Conservation (phyloP, 345 rosid genomes). For the Reutealis trisperma region DNA sequence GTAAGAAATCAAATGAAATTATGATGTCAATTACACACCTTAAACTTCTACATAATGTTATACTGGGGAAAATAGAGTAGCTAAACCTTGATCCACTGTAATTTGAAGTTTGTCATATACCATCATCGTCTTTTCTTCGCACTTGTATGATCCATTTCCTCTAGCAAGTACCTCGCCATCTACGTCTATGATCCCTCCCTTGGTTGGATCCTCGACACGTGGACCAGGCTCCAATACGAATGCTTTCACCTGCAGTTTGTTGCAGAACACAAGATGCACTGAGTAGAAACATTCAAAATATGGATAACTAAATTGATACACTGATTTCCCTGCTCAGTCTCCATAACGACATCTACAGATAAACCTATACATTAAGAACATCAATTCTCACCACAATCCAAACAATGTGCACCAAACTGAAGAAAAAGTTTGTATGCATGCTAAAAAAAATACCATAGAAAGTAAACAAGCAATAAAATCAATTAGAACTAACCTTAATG, state of each 20-base stretch:
- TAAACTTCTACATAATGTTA: not conserved
- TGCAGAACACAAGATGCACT: not conserved
- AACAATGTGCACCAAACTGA: not conserved
- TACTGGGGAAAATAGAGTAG: slow-evolving; percentile 71
- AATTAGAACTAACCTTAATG: slow-evolving; percentile 57
- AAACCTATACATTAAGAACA: not conserved
- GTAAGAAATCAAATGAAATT: not conserved
- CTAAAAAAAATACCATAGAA: no score
- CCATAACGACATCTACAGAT: not conserved
- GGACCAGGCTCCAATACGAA: slow-evolving; percentile 80
- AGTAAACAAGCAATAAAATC: not conserved
- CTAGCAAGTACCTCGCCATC: slow-evolving; percentile 94
- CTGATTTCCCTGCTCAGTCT: not conserved
- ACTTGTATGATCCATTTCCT: slow-evolving; percentile 61
- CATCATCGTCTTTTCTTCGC: slow-evolving; percentile 58
- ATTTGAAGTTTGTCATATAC: slow-evolving; percentile 60
- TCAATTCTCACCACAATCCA: not conserved
- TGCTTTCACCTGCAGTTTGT: slow-evolving; percentile 71
- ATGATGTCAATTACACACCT: not conserved
- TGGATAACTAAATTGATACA: not conserved
- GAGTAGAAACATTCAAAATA: no score
- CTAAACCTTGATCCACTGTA: slow-evolving; percentile 84
- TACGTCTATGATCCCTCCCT: slow-evolving; percentile 83
- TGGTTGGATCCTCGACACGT: slow-evolving; percentile 48
- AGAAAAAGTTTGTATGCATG: no score